Evolutionary conservation across 208 protist genomes (phyloP), one percentile per base, ranked within the genome.

Genomic region (Crithidia acanthocephali): DNA sequence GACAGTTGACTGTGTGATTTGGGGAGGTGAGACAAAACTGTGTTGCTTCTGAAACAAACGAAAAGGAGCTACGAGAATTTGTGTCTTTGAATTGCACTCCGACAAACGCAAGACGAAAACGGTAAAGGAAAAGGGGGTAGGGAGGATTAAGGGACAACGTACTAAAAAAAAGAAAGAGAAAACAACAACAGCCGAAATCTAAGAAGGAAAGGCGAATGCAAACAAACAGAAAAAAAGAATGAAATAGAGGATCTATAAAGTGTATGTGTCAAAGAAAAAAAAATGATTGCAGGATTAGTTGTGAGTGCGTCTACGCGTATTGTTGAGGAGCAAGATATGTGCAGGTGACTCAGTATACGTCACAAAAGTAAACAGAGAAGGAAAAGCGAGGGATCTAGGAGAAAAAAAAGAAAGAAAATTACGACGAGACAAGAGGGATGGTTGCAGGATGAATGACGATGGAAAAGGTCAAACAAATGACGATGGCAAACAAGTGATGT

Each of bases 321-420:
- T n/a, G 35, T 40, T 11, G 35, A 40, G 5, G 35, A 40, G 35
- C 35, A 40, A 40, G 35, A 40, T 40, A 40, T 40, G 11, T 40
- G 5, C 11, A 11, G 8, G 5, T 11, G 11, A 40, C 35, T 13
- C 8, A 13, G 35, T 11, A 11, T 13, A 40, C 35, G 8, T 40
- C 35, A 11, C 35, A 40, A 40, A 40, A 40, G 35, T 23, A 28
- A 23, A 6, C 2, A 28, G 4, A 23, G 48, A 28, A 9, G 28
- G 22, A 28, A 25, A 61, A 62, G 22, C 32, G 57, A 60, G 0
- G 25, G 52, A 56, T 62, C 42, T 52, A 48, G 45, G 28, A 35
- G 30, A n/a, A 55, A 33, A 35, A 45, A 53, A 61, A 33, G 51
- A 40, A 53, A 3, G 44, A 33, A 47, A 50, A 35, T 48, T 6